Percentiles rank a stretch among this genome's conserved stretches.
phyloP scores from a whole-genome alignment of 164 flowering plant genomes.

The Annona cherimola region DNA sequence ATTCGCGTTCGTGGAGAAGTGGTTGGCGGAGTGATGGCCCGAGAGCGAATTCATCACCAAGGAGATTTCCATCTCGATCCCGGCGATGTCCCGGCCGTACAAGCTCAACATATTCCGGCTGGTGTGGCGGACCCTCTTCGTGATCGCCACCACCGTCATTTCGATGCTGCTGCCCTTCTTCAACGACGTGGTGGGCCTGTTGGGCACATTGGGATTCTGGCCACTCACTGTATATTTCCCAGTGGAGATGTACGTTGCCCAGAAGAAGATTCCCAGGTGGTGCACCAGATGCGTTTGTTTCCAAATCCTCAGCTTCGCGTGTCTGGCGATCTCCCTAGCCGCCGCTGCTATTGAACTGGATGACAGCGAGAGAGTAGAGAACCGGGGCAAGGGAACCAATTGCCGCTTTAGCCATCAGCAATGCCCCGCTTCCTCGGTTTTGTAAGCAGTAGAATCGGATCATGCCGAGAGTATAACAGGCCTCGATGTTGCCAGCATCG shows the following conservation, averaged over 20 bases:
- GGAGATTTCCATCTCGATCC: constrained; percentile 31
- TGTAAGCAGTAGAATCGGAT: no score
- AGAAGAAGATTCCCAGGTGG: constrained; percentile 55
- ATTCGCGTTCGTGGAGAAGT: constrained; percentile 60
- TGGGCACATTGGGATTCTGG: constrained; percentile 75
- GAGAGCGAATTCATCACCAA: constrained; percentile 36
- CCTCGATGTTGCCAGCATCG: no score
- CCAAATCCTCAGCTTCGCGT: constrained; percentile 47
- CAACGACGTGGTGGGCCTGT: constrained; percentile 57
- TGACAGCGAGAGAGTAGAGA: no score
- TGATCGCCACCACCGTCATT: constrained; percentile 46
- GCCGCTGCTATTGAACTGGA: no score
- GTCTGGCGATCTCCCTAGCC: constrained; percentile 49
- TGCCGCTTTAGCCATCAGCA: constrained; percentile 60
- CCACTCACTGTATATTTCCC: constrained; percentile 75
- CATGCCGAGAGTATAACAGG: no score
- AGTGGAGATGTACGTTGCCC: constrained; percentile 64
- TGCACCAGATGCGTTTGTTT: constrained; percentile 54
- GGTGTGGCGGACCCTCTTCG: constrained; percentile 53
- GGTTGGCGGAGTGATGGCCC: constrained; percentile 35
- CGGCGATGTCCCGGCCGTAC: constrained; percentile 29
- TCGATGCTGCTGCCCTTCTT: constrained; percentile 81
- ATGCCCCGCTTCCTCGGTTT: constrained; percentile 83
- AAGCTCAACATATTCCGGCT: constrained; percentile 52
- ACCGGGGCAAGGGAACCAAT: no score